Evolutionary conservation across 352 stramenopile species (phyloP), one percentile per base, ranked within the genome.

Genomic region (Globisporangium yorkense): DNA sequence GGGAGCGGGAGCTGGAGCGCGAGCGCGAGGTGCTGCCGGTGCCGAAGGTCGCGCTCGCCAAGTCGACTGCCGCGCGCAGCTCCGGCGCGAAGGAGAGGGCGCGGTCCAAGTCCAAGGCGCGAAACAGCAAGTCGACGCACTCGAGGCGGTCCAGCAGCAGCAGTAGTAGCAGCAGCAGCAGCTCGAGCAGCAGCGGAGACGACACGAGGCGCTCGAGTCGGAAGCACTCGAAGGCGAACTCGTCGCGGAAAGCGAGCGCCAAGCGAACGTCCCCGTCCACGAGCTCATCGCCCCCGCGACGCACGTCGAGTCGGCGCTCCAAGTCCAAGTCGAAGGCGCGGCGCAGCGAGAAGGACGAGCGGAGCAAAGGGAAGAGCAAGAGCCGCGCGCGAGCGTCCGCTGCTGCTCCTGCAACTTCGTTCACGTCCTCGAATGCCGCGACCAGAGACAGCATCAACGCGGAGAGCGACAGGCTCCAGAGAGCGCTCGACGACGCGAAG

Each of bases 401-500:
- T 9, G 16, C 46, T 10, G 35, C 37, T 5, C 9, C 54, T n/a
- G 5, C 24, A 13, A 35, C 50, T 13, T 13, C 21, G 21, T 33
- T 35, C 15, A 41, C 24, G 46, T 51, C 18, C 10, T 51, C n/a
- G 5, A 35, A 8, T 3, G 35, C 29, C 15, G 43, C 24, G 41
- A 66, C 57, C 55, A 71, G 47, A 59, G 40, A 13, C 70, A 31
- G 63, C n/a, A 75, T 89, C 27, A 68, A 88, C 47, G 46, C 62
- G n/a, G 68, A 75, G 5, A 81, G 87, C 51, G 74, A 71, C 35
- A 59, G 57, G 7, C 73, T 68, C 4, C 68, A 87, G 44, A 59
- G 68, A 20, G 70, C 84, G 40, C 58, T 90, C 4, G 20, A 55
- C 13, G 58, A 71, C 20, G 80, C 74, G 46, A 76, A 80, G 51